Percentiles rank a stretch among this genome's conserved stretches.
These are phyloP conservation scores for bread wheat (Triticum aestivum) DNA, from an alignment of 176 grass and related monocot species.

Conservation along the genomic window DNA sequence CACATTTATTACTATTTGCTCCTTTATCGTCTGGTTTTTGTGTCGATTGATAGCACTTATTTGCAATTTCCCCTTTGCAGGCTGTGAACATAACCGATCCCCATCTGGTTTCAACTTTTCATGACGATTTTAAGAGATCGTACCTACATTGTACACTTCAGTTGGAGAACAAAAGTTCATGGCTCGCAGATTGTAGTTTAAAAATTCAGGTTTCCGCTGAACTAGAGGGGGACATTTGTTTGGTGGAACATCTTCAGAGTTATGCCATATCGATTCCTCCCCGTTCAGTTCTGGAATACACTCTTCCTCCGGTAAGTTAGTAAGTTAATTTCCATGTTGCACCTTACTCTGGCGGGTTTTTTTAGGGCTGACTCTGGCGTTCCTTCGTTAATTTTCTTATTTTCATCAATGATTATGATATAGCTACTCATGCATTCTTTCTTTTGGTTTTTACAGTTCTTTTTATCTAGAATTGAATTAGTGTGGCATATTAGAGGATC, in stretches of 20 bases:
- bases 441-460: not conserved
- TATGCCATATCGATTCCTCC: slow-evolving; percentile 57
- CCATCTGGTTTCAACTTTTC: slow-evolving; percentile 83
- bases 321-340: slow-evolving; percentile 9
- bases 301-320: slow-evolving; percentile 80
- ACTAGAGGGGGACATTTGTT: slow-evolving; percentile 69
- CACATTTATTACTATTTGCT: slow-evolving; percentile 1
- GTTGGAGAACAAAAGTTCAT: slow-evolving; percentile 87
- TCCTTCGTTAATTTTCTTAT: slow-evolving; percentile 17
- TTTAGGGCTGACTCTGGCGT: not conserved
- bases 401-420: not conserved
- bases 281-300: slow-evolving; percentile 59
- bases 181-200: slow-evolving; percentile 68
- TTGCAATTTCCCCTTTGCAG: slow-evolving; percentile 31
- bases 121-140: slow-evolving; percentile 80
- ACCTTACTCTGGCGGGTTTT: not conserved
- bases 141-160: slow-evolving; percentile 93
- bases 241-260: slow-evolving; percentile 88
- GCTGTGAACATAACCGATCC: slow-evolving; percentile 87
- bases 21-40: not conserved
- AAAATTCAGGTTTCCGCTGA: slow-evolving; percentile 75
- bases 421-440: not conserved
- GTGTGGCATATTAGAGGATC: not conserved
- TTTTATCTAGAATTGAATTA: not conserved
- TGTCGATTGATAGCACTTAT: not conserved